Base-by-base conservation (phyloP, 164 flowering plant genomes). In the Houttuynia cordata region DNA sequence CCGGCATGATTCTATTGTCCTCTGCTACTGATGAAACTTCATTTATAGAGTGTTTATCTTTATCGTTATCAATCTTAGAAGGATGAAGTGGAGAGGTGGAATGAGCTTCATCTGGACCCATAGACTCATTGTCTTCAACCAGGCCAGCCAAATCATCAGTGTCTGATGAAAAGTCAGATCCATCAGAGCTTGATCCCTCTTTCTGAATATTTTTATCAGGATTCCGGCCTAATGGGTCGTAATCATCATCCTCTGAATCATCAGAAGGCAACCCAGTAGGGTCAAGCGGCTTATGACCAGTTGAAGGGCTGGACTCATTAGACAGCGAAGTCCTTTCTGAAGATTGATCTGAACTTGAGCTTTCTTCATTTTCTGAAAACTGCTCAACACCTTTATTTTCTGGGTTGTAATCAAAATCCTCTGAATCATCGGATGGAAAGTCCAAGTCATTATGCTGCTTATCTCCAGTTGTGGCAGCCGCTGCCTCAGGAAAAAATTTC, bases 401-500 rank as follows among this genome's bases (percentile, higher is more conserved):
- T 54, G 98, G 98, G 58, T 87, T 78, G 73, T 81, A 90, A 63
- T 87, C 93, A 73, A 78, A 62, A 73, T 90, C 97, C 69, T 86
- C 97, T 53, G 93, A 87, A 70, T 88, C 96, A 82, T 88, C 96
- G 61, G 97, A 86, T 57, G 96, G 80, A 34, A 74, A 69, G 68
- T 70, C 75, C 49, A 74, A 69, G 70, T 69, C 75, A 62, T 76
- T 80, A 68, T 76, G 74, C 39, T 64, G 71, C 59, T 62, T 69
- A 51, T 75, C 66, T 59, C 78, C 86, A 60, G 76, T 71, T 54
- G 75, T 74, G 45, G 75, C 72, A 40, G 80, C 68, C 56, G 85
- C 88, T 59, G 76, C 88, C 75, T 94, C 97, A 51, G 99, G 95
- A 69, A 88, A 94, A 68, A 91, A 80, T 57, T 79, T 84, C 97